Evolutionary conservation across 2,329 filamentous ascomycete species (phyloP), one percentile per base, ranked within the genome.

Genomic region (Sarocladiaceae sp.): DNA sequence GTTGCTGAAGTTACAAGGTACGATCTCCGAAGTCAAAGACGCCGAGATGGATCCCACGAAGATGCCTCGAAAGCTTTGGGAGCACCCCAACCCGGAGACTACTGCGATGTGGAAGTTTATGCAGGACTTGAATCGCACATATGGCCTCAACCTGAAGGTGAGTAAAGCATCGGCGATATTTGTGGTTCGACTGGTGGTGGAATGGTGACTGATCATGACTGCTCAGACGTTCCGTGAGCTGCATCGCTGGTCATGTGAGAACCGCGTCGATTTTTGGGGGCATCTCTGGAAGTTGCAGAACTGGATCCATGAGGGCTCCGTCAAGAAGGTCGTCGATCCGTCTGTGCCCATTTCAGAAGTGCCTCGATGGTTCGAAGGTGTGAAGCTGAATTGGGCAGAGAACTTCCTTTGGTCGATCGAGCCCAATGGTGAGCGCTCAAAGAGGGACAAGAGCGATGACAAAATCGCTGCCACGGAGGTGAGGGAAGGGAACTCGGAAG

Each of bases 351-450:
- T 95, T 65, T 84, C 90, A 55, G 73, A 75, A 15, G 76, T 93
- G 4, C 90, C 90, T 0, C 70, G 74, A 36, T 95, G 90, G 90
- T 95, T 94, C 65, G 71, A 82, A 1, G 90, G 90, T 26, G 76
- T 91, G 1, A 70, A 73, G 4, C 66, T 94, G 59, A 95, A 91
- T 62, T 93, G 85, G 63, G 86, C 88, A 4, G 89, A 95, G 70
- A 95, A 94, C 63, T 68, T 90, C 23, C 80, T 96, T 23, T 92
- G 81, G 71, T 78, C 13, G 64, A 65, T 63, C 68, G 2, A 61
- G 68, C 0, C 74, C 10, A 65, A 71, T 0, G 75, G 71, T 2
- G 62, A 73, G 22, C 71, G 74, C 4, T 74, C 75, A 7, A 87
- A 73, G 0, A 58, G 64, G 3, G 73, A 81, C 55, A 94, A 94